Base-by-base conservation (phyloP, 805 yeast genomes). In the Tetrapisispora namnaoensis region DNA sequence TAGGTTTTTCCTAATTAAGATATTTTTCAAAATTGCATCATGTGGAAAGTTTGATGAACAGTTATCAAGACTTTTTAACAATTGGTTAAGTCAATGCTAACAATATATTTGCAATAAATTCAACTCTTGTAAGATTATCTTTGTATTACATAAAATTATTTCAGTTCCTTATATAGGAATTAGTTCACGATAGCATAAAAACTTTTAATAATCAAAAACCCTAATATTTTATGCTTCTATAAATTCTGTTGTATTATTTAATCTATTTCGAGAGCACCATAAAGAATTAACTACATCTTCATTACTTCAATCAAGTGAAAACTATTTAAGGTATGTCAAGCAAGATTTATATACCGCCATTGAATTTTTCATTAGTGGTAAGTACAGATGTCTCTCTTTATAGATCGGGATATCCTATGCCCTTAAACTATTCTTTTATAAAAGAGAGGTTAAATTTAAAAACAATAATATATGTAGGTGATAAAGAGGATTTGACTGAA, bases 381-480 rank as follows among this genome's bases (percentile, higher is more conserved):
- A 62, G 68, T 40, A 58, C 67, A 10, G 96, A 86, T 51, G 89
- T 87, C 49, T 82, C 86, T 7, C 78, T 91, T 13, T 91, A 90
- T 64, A 70, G 99, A 18, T 83, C 95, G 1, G 99, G 99, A 1
- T 95, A 90, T 60, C 99, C 99, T 1, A 86, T 88, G 71, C 85
- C 87, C 0, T 76, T 81, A 53, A 91, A 89, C 68, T 87, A 80
- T 59, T 78, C 83, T n/a, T 93, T 87, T 56, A 72, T 91, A 21
- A 75, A 76, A 55, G 67, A 65, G 44, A 82, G 80, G 28, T 67
- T 93, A 44, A 72, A 79, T 34, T 67, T 91, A 51, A 79, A 79
- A 56, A 89, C 97, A 0, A 87, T 91, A 42, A 82, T 91, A 39
- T 87, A 86, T 59, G 66, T 83, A 9, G 91, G 91, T 2, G 97